These are phyloP conservation scores for Hymenoscyphus linearis DNA, from an alignment of 2,329 filamentous ascomycete genomes.

Conservation along the genomic window DNA sequence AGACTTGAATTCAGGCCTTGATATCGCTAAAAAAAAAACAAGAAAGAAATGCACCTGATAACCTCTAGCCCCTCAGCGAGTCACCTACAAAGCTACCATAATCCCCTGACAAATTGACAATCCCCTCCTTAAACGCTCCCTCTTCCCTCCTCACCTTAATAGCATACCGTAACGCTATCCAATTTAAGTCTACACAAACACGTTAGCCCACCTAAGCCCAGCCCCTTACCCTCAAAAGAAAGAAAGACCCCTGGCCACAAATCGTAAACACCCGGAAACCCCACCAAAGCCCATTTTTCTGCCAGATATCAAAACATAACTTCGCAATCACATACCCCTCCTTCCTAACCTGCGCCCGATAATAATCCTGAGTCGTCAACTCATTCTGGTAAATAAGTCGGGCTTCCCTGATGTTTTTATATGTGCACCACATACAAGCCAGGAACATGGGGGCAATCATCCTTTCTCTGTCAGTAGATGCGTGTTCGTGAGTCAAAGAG, in stretches of 20 bases:
- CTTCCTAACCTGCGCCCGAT: neutral
- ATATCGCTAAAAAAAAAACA: too few relatives aligned
- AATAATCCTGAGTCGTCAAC: neutral
- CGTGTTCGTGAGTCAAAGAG: too few relatives aligned
- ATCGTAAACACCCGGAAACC: neutral
- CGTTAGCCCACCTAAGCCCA: neutral
- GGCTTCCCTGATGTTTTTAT: neutral
- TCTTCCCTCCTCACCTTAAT: constrained; percentile 4
- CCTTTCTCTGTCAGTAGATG: neutral
- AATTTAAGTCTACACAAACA: constrained; percentile 3
- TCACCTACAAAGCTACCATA: too few relatives aligned
- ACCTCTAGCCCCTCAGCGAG: too few relatives aligned
- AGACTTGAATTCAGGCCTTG: too few relatives aligned
- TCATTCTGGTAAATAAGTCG: neutral
- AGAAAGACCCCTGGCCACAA: too few relatives aligned
- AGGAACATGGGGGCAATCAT: neutral
- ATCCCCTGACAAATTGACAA: neutral
- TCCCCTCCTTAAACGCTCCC: neutral
- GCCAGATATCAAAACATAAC: neutral
- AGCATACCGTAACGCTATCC: constrained; percentile 3
- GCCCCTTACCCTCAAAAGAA: neutral
- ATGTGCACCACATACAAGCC: neutral
- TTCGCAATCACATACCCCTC: neutral
- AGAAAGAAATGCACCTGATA: too few relatives aligned
- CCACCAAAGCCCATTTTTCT: neutral